phyloP scores from a whole-genome alignment of 176 grass and related monocot genomes.

The Cymbopogon citratus region DNA sequence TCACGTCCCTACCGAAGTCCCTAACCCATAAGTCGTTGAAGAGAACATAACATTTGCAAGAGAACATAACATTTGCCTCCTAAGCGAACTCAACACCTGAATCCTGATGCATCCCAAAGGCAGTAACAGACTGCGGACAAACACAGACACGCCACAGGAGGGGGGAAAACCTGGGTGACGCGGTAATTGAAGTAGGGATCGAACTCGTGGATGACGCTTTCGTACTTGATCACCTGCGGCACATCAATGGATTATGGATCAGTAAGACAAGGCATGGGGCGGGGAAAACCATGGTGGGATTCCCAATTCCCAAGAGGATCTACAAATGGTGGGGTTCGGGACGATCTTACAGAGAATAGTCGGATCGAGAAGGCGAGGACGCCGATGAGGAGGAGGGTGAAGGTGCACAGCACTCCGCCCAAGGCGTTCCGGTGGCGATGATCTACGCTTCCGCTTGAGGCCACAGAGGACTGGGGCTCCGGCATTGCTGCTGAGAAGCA shows the following conservation, averaged over 20 bases:
- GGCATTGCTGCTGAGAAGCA: conserved; percentile 51
- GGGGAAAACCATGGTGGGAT: not conserved
- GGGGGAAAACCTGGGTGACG: conserved; percentile 75
- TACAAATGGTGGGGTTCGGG: not conserved
- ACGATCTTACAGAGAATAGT: conserved; percentile 85
- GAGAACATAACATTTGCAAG: not conserved
- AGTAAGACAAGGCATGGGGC: not conserved
- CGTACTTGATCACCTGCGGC: conserved; percentile 92
- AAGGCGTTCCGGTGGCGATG: conserved; percentile 71
- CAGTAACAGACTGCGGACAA: not conserved
- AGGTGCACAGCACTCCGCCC: conserved; percentile 69
- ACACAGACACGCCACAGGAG: not conserved
- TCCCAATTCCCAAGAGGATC: not conserved
- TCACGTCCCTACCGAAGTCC: conserved; percentile 2
- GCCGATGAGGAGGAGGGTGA: conserved; percentile 90
- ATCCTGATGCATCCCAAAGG: not conserved
- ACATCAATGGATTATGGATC: not conserved
- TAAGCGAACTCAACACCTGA: not conserved
- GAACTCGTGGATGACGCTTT: conserved; percentile 99
- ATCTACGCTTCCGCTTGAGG: conserved; percentile 16
- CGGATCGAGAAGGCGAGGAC: conserved; percentile 98
- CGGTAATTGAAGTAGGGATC: conserved; percentile 99
- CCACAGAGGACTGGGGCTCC: conserved; percentile 38
- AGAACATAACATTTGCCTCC: not conserved
- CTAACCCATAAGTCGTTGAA: not conserved